Evolutionary conservation across 2,329 filamentous ascomycete species (phyloP), one percentile per base, ranked within the genome.

Genomic region (Fusarium drepaniforme): DNA sequence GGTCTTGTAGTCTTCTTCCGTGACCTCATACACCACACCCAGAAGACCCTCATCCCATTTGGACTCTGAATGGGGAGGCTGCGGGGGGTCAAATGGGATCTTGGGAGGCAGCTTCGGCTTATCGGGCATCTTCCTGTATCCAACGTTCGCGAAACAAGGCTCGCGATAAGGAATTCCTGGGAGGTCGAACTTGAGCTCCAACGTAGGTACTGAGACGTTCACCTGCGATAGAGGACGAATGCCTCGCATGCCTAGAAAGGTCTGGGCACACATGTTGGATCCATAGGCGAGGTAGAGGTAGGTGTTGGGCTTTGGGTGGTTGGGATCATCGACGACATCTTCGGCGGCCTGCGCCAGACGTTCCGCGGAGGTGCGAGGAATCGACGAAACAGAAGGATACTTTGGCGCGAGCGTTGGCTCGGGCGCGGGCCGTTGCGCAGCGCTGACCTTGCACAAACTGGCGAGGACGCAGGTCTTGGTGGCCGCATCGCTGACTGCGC

Each of bases 21-120:
- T 98, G 35, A 98, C 94, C 85, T 98, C 96, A 85, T 99, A 99
- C 5, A 98, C 97, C 18, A 98, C 95, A 28, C 97, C 97, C 46
- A 98, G 90, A 3, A 99, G 88, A 6, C 94, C 94, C 79, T 95
- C 96, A 73, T 91, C 86, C 95, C 95, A 97, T 37, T 77, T 70
- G 9, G 75, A 72, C 18, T 76, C 73, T 1, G 75, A 66, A 23
- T 72, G 66, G 33, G 76, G 77, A 60, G 77, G 77, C 16, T 73
- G 68, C n/a, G 75, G 77, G 30, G 77, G 77, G 13, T 77, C 65
- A 46, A 78, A 74, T 16, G 76, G 77, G 28, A 79, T 70, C 51
- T 77, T 78, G 30, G 77, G 81, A 21, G 83, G 82, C 35, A 83
- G 80, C 68, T 79, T 79, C 16, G 78, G 80, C 67, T 81, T 78